These are phyloP conservation scores for Avicennia marina DNA, from an alignment of 257 asterid species.

Conservation along the genomic window DNA sequence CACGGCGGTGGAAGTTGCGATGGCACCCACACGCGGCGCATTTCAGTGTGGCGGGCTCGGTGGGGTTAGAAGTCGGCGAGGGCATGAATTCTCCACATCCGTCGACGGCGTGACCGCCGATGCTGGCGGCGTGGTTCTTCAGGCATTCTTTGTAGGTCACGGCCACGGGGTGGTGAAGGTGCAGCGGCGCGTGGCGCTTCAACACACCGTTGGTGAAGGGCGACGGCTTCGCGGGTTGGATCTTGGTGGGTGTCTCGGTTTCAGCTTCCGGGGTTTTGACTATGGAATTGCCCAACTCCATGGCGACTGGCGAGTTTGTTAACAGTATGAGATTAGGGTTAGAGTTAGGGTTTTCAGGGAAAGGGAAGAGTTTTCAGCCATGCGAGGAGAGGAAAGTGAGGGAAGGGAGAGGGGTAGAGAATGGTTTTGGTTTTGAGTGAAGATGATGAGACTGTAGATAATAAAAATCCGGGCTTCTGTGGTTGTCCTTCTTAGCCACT, in stretches of 20 bases:
- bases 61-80: conserved; percentile 47
- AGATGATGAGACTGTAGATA: conserved; percentile 42
- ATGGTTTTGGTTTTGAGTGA: conserved; percentile 25
- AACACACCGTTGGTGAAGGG: conserved; percentile 72
- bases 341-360: conserved; percentile 30
- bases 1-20: conserved; percentile 98
- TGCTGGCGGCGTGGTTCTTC: conserved; percentile 82
- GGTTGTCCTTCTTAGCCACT: conserved; percentile 64
- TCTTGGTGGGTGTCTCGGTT: conserved; percentile 63
- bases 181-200: conserved; percentile 70
- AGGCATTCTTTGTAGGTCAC: conserved; percentile 84
- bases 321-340: conserved; percentile 28
- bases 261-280: conserved; percentile 75
- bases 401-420: background rate
- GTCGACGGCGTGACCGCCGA: conserved; percentile 93
- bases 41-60: conserved; percentile 82
- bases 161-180: conserved; percentile 49
- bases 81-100: conserved; percentile 99
- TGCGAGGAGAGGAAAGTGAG: conserved; percentile 6
- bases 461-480: conserved; percentile 53
- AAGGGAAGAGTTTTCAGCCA: conserved; percentile 22
- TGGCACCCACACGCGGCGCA: conserved; percentile 99
- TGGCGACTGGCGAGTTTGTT: conserved; percentile 22
- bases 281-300: conserved; percentile 50
- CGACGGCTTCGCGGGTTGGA: conserved; percentile 48